Evolutionary conservation across 1,284 basidiomycete species (phyloP).

Genomic region (Malassezia psittaci): DNA sequence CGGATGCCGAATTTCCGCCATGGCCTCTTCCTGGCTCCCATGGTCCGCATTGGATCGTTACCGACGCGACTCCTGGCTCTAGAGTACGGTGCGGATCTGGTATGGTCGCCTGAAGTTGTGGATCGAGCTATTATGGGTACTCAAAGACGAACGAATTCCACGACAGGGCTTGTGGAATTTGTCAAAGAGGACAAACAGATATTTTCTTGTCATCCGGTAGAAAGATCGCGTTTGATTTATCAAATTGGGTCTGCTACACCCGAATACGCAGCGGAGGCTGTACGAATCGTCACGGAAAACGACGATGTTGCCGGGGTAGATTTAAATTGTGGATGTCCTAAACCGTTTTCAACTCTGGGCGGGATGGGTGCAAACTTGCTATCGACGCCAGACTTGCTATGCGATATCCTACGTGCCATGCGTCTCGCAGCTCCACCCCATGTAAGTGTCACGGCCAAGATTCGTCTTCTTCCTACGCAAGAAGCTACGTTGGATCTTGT

Average conservation of each 20-base stretch:
- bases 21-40: constrained; percentile 44
- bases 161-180: constrained; percentile 80
- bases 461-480: constrained; percentile 74
- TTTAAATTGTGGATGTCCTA: constrained; percentile 77
- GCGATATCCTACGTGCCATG: constrained; percentile 54
- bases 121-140: constrained; percentile 89
- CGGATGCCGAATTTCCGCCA: constrained; percentile 17
- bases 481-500: constrained; percentile 78
- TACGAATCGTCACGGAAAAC: constrained; percentile 63
- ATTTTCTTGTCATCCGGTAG: constrained; percentile 85
- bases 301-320: constrained; percentile 83
- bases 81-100: constrained; percentile 83
- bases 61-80: constrained; percentile 74
- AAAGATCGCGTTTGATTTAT: constrained; percentile 51
- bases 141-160: constrained; percentile 71
- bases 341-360: constrained; percentile 84
- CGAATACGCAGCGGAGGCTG: constrained; percentile 79
- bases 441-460: constrained; percentile 56
- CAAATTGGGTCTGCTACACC: constrained; percentile 87
- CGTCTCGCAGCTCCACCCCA: constrained; percentile 53
- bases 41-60: constrained; percentile 49
- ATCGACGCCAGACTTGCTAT: constrained; percentile 78
- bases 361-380: constrained; percentile 96
- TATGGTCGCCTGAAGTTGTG: constrained; percentile 94
- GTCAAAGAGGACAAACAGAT: constrained; percentile 63